Conservation (phyloP, 1,284 basidiomycete genomes). For the Moesziomyces globuligerus region DNA sequence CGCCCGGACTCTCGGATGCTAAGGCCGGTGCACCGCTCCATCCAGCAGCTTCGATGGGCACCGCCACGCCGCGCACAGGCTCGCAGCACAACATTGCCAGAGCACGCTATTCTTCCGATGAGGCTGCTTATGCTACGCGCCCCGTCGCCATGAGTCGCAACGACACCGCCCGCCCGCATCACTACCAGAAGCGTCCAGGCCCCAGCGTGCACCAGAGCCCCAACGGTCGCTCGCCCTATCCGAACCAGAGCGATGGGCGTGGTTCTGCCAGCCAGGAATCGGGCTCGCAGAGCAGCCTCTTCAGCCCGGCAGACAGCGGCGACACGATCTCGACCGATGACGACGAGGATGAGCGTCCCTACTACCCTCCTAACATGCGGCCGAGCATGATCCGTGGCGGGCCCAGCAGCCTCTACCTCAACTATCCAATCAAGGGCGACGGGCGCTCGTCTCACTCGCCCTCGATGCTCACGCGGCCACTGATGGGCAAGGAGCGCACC, state of each 20-base stretch:
- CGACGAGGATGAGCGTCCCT: constrained; percentile 55
- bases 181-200: constrained; percentile 44
- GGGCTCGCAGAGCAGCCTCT: constrained; percentile 45
- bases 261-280: constrained; percentile 39
- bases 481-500: constrained; percentile 28
- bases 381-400: constrained; percentile 52
- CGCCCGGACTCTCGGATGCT: constrained; percentile 41
- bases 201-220: constrained; percentile 32
- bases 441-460: constrained; percentile 25
- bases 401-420: constrained; percentile 48
- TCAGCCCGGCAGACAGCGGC: constrained; percentile 51
- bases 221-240: constrained; percentile 23
- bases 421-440: constrained; percentile 29
- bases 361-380: constrained; percentile 44
- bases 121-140: constrained; percentile 18
- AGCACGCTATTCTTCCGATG: constrained; percentile 16
- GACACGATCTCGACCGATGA: constrained; percentile 54
- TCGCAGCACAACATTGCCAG: constrained; percentile 23
- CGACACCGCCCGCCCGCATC: constrained; percentile 44
- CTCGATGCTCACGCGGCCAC: constrained; percentile 17
- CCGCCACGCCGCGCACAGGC: constrained; percentile 17
- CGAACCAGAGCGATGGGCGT: constrained; percentile 22
- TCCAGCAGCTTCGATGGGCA: constrained; percentile 8
- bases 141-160: constrained; percentile 39
- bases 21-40: constrained; percentile 12